Evolutionary conservation across 2,329 filamentous ascomycete genomes (phyloP).

Genomic region (Calonectria ilicicola): DNA sequence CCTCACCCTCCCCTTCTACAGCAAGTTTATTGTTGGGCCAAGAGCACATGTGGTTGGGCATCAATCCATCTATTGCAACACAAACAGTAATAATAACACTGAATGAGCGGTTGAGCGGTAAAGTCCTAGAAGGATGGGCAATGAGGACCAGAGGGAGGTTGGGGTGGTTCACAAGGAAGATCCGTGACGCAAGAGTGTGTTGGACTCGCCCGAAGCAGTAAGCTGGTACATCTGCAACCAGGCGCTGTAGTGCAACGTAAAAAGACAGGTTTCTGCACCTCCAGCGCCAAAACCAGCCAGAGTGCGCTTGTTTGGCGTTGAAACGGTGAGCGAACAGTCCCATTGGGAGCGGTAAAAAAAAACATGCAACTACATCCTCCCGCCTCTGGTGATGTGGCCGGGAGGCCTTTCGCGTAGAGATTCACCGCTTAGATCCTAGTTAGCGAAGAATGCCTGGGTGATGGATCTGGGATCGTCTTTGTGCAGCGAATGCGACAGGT

Average conservation of each 20-base stretch:
- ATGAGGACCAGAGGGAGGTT: not conserved
- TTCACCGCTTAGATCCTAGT: conserved; percentile 20
- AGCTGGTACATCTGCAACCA: not conserved
- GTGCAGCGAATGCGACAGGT: not conserved
- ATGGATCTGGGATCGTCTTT: conserved; percentile 8
- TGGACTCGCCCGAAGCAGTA: not conserved
- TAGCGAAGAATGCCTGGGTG: not conserved
- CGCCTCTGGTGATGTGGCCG: not conserved
- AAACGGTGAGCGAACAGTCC: not conserved
- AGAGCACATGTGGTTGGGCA: conserved; percentile 16
- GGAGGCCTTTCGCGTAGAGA: not conserved
- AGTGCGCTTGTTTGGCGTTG: not conserved
- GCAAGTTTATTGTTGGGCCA: not conserved
- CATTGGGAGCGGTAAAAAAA: not conserved
- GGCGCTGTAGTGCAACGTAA: not conserved
- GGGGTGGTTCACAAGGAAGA: conserved; percentile 2
- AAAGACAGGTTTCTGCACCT: not conserved
- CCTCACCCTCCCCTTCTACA: not conserved
- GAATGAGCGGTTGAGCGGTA: not conserved
- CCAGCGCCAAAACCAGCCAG: not conserved
- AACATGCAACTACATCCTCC: not conserved
- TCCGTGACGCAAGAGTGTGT: conserved; percentile 3
- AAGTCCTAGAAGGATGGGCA: not conserved
- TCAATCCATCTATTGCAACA: not conserved
- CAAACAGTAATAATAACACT: not conserved